A percentile compares a stretch with the other conserved stretches of the same genome.
Conservation (phyloP, 345 rosid species). For the Corymbia maculata region DNA sequence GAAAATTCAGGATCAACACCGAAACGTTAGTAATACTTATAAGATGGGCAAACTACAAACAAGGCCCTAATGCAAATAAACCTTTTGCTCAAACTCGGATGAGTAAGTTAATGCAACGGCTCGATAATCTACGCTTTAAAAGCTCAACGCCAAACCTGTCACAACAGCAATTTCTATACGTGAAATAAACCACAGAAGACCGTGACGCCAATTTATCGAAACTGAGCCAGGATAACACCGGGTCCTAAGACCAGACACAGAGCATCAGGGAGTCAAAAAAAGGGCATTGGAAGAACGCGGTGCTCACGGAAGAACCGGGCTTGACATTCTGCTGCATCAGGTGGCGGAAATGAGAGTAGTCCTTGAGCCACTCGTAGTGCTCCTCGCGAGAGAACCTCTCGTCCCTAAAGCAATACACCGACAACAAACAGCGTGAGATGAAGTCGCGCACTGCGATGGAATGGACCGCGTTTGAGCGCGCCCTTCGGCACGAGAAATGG, state of each 20-base stretch:
- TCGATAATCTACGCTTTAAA: background rate
- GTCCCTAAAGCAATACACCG: slow-evolving; percentile 38
- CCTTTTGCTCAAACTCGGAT: background rate
- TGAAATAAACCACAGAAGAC: background rate
- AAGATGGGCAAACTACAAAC: background rate
- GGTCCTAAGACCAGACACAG: background rate
- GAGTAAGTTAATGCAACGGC: background rate
- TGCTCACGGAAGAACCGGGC: slow-evolving; percentile 37
- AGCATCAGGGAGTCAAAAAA: background rate
- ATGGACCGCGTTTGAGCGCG: background rate
- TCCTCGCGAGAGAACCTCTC: slow-evolving; percentile 71
- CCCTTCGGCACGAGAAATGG: background rate
- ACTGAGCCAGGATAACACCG: background rate
- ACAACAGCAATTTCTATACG: background rate
- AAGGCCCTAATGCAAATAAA: background rate
- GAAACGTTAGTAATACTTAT: background rate
- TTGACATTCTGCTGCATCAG: slow-evolving; percentile 49
- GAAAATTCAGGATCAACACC: background rate
- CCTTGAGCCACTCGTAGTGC: slow-evolving; percentile 93
- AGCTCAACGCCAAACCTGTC: background rate
- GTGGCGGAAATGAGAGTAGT: slow-evolving; percentile 86
- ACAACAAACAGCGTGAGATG: background rate
- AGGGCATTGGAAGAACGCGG: background rate
- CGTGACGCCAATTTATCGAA: background rate
- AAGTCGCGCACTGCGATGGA: no score